Percentiles rank a stretch among this genome's conserved stretches.
These are phyloP conservation scores for Pleurotus tuber-regium DNA, from an alignment of 768 basidiomycete species.

Conservation along the genomic window DNA sequence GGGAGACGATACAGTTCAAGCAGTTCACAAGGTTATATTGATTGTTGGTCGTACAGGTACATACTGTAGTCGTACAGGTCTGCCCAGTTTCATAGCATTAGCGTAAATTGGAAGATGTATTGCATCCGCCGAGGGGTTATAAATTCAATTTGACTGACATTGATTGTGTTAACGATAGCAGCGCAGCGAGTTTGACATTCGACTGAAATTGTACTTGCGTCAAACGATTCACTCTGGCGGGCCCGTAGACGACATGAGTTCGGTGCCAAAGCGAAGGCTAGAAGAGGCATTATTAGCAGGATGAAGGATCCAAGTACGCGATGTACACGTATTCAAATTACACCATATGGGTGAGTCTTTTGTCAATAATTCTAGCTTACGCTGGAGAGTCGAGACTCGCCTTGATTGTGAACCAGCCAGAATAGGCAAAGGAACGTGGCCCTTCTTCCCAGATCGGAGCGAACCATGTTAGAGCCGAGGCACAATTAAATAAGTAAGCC, in stretches of 20 bases:
- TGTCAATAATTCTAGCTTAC: too few species aligned
- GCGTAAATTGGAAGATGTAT: neutral
- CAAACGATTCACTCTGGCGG: neutral
- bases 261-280: neutral
- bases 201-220: neutral
- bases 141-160: neutral
- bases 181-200: neutral
- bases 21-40: conserved; percentile 3
- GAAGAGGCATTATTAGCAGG: too few species aligned
- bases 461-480: too few species aligned
- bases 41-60: neutral
- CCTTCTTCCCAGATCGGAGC: too few species aligned
- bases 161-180: conserved; percentile 1
- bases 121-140: too few species aligned
- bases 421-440: too few species aligned
- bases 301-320: too few species aligned
- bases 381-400: too few species aligned
- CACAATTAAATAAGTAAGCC: too few species aligned
- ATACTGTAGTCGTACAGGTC: neutral
- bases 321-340: too few species aligned
- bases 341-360: too few species aligned
- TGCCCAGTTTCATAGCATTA: neutral
- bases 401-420: too few species aligned
- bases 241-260: neutral
- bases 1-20: neutral